A percentile compares a stretch with the other conserved stretches of the same genome.
Conservation (phyloP, 345 rosid genomes). For the Noccaea caerulescens region DNA sequence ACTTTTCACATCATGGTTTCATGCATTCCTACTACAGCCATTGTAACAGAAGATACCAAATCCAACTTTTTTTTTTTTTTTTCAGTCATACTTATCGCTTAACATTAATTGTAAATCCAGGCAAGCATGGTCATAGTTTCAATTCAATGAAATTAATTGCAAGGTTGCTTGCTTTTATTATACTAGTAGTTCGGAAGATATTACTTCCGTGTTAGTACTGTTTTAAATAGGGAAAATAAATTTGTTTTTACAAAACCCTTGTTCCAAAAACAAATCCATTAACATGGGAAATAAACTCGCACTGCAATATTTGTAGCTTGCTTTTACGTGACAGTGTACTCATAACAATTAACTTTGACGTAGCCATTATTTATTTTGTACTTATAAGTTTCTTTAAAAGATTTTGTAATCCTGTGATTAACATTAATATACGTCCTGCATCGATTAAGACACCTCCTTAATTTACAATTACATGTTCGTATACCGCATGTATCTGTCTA, state of each 20-base stretch:
- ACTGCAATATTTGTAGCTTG: constrained; percentile 41
- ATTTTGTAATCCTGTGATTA: constrained; percentile 45
- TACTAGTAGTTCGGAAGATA: constrained; percentile 46
- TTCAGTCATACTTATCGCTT: constrained; percentile 33
- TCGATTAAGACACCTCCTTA: constrained; percentile 40
- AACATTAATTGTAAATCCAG: constrained; percentile 42
- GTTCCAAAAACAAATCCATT: constrained; percentile 26
- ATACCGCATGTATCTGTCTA: neutral
- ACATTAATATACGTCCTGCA: constrained; percentile 36
- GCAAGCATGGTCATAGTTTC: constrained; percentile 41
- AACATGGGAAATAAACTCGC: constrained; percentile 46
- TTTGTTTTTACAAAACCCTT: constrained; percentile 7
- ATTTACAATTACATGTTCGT: constrained; percentile 33
- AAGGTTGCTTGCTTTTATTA: constrained; percentile 34
- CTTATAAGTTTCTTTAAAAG: constrained; percentile 26
- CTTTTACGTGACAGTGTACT: constrained; percentile 41
- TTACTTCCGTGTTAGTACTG: constrained; percentile 28
- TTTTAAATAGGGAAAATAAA: constrained; percentile 5
- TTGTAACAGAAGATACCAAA: constrained; percentile 1
- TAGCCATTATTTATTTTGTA: constrained; percentile 32
- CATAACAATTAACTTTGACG: constrained; percentile 35
- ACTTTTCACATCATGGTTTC: neutral
- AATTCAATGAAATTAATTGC: constrained; percentile 44
- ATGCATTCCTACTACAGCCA: too few relatives aligned
- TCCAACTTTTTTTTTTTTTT: neutral